A percentile compares a stretch with the other conserved stretches of the same genome.
Conservation (phyloP, 2,329 filamentous ascomycete species). For the Tolypocladium inflatum region DNA sequence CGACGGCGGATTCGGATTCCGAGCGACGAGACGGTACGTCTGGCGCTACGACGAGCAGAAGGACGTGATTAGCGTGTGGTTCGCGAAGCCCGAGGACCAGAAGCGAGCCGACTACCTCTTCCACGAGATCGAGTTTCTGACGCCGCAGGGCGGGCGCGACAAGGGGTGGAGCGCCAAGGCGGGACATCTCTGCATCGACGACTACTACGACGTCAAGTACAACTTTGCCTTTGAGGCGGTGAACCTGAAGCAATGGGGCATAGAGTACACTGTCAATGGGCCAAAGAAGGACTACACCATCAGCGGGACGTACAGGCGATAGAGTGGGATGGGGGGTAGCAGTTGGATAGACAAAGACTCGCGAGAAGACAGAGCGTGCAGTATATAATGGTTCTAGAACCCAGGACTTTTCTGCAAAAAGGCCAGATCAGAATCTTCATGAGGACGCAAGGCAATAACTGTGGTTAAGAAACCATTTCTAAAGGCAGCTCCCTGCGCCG, state of each 20-base stretch:
- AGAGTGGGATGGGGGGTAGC: neutral
- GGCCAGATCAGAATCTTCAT: no score
- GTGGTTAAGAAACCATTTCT: no score
- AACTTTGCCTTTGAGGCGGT: conserved; percentile 54
- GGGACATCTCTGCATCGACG: conserved; percentile 60
- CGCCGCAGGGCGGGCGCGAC: conserved; percentile 19
- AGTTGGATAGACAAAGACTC: neutral
- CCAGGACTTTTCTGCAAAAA: no score
- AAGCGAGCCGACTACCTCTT: conserved; percentile 63
- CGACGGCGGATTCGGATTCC: conserved; percentile 44
- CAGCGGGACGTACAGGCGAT: conserved; percentile 39
- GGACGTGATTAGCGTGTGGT: conserved; percentile 63
- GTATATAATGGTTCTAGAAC: neutral
- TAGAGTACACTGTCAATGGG: conserved; percentile 58
- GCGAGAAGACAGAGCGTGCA: neutral
- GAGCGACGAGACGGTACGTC: conserved; percentile 56
- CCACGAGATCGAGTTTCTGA: conserved; percentile 57
- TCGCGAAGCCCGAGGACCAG: conserved; percentile 54
- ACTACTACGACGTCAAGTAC: conserved; percentile 63
- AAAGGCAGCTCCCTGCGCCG: no score
- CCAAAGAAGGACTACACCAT: conserved; percentile 67
- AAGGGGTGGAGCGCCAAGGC: conserved; percentile 54
- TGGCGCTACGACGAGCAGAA: conserved; percentile 57
- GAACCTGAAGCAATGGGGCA: conserved; percentile 46
- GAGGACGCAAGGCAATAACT: no score